These are phyloP conservation scores for Nitzschia sp. DNA, from an alignment of 108 stramenopile species.

Conservation along the genomic window DNA sequence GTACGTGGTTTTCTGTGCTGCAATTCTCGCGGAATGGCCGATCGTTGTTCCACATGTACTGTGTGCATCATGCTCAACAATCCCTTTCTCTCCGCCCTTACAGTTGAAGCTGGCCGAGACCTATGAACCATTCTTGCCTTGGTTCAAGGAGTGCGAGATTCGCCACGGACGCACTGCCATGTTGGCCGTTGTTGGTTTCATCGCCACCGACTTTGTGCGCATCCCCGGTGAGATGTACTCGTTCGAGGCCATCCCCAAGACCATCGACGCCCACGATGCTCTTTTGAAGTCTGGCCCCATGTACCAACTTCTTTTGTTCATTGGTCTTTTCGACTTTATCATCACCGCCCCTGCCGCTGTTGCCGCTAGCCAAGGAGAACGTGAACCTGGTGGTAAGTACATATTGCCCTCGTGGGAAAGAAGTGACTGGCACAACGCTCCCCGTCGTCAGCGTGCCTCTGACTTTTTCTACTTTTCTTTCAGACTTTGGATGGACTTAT, in stretches of 20 bases:
- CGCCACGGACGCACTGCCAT: constrained; percentile 87
- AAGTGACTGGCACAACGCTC: background rate
- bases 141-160: constrained; percentile 89
- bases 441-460: background rate
- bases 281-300: constrained; percentile 59
- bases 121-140: constrained; percentile 47
- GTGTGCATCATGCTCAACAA: too few species aligned
- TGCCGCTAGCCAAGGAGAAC: constrained; percentile 69
- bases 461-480: background rate
- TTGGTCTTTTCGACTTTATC: constrained; percentile 47
- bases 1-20: constrained; percentile 43
- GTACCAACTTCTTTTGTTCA: constrained; percentile 82
- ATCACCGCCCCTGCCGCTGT: constrained; percentile 63
- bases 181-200: constrained; percentile 84
- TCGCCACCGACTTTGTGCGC: constrained; percentile 84
- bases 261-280: constrained; percentile 82
- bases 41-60: background rate
- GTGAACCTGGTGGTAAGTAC: constrained; percentile 62
- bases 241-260: constrained; percentile 82
- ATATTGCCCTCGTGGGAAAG: background rate
- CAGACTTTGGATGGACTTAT: constrained; percentile 25
- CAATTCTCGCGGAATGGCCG: too few species aligned
- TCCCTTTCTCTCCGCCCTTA: background rate
- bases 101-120: constrained; percentile 15
- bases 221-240: constrained; percentile 85